These are phyloP conservation scores for Erythrophleum fordii DNA, from an alignment of 306 rosid species.

Conservation along the genomic window DNA sequence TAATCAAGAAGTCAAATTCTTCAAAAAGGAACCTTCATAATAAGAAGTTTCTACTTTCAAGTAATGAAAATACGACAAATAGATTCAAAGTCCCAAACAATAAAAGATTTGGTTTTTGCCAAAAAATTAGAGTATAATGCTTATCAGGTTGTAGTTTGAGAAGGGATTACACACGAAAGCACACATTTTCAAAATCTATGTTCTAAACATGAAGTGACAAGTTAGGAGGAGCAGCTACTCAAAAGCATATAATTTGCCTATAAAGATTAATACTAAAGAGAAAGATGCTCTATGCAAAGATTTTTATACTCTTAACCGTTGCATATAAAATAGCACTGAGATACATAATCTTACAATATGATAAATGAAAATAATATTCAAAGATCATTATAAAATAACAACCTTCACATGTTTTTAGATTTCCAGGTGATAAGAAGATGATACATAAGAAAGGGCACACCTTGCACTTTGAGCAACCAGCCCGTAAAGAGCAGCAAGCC, in stretches of 20 bases:
- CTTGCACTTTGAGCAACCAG: conserved; percentile 86
- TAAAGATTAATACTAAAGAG: not conserved
- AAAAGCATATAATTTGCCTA: not conserved
- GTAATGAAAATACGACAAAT: not conserved
- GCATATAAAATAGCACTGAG: not conserved
- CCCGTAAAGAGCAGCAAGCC: conserved; percentile 82
- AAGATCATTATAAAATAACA: not conserved
- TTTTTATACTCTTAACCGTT: not conserved
- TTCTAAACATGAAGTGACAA: not conserved
- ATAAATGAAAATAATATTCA: not conserved
- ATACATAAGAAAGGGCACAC: conserved; percentile 41
- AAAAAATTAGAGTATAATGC: not conserved
- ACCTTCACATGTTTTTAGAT: conserved; percentile 8
- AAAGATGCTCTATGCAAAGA: not conserved
- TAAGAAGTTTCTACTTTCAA: not conserved
- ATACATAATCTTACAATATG: not conserved
- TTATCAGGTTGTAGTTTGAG: not conserved
- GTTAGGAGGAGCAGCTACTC: not conserved
- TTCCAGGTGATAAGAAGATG: conserved; percentile 19
- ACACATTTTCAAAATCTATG: not conserved
- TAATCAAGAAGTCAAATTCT: not conserved
- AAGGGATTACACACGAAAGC: not conserved
- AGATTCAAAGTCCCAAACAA: not conserved
- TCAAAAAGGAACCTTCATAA: not conserved
- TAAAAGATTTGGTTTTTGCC: not conserved